Evolutionary conservation across 2,329 filamentous ascomycete genomes (phyloP), one percentile per base, ranked within the genome.

Genomic region (Diaporthe caulivora): DNA sequence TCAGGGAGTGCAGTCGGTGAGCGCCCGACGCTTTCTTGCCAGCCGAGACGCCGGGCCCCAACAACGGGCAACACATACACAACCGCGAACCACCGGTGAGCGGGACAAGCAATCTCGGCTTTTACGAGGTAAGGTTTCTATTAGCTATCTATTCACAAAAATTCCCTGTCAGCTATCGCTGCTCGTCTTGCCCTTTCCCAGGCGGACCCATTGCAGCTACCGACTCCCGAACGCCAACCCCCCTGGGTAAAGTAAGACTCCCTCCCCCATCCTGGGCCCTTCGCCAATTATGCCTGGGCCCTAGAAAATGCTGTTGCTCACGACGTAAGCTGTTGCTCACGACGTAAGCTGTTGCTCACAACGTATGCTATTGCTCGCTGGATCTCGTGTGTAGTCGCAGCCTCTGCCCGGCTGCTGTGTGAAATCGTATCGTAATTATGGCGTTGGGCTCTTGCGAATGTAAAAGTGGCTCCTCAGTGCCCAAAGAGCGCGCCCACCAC

Each of bases 401-500:
- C 31, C 29, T 18, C 31, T 10, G 31, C 18, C 42, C 21, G 31
- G 47, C 62, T 62, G 69, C 69, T 71, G 13, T 24, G 49, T 29
- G 17, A 34, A 44, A 21, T 62, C 58, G 57, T 62, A 44, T 42
- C 44, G 37, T 62, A 49, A 62, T 71, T 51, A 54, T 42, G 24
- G 34, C 42, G 40, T 40, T 21, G 62, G 44, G 40, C 54, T 51
- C 15, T 54, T 21, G 49, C 53, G 18, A 24, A 37, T 15, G 57
- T 37, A 13, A 15, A 2, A 40, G 37, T 2, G 37, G 7, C 24
- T 34, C 42, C 54, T 78, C 72, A 87, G 62, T 40, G 47, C 54
- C 83, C 81, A 76, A 86, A 83, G 15, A 87, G 74, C n/a, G 79
- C 82, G 74, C 87, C 85, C 29, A 86, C 80, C 24, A 87, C 76